phyloP scores from a whole-genome alignment of 2,329 filamentous ascomycete genomes.

The Aspergillus persii region DNA sequence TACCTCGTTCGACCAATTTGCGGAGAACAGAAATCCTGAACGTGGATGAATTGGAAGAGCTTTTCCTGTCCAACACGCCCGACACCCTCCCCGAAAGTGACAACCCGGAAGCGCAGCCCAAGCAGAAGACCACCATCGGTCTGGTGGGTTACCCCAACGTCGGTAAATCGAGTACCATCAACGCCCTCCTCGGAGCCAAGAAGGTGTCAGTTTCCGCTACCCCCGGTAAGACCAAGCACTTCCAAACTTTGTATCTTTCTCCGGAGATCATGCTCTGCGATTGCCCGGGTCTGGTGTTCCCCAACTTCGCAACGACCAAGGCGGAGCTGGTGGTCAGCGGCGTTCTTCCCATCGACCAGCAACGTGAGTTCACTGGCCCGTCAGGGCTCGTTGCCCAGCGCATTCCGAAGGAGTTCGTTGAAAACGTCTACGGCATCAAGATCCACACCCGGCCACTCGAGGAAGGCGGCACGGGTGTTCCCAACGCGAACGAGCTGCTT shows the following conservation, averaged over 20 bases:
- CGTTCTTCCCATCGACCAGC: slow-evolving; percentile 91
- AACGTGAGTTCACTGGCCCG: slow-evolving; percentile 88
- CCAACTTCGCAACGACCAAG: slow-evolving; percentile 95
- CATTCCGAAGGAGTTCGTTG: slow-evolving; percentile 83
- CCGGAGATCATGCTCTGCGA: slow-evolving; percentile 90
- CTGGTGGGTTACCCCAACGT: slow-evolving; percentile 98
- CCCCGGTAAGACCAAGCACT: slow-evolving; percentile 98
- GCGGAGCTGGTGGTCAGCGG: slow-evolving; percentile 95
- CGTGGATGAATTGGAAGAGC: slow-evolving; percentile 84
- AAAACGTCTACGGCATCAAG: slow-evolving; percentile 90
- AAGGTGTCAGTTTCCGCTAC: slow-evolving; percentile 98
- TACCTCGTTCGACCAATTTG: slow-evolving; percentile 35
- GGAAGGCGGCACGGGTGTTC: slow-evolving; percentile 86
- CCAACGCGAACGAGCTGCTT: slow-evolving; percentile 81
- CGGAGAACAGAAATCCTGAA: slow-evolving; percentile 73
- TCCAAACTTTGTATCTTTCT: slow-evolving; percentile 94
- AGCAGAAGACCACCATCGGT: slow-evolving; percentile 79
- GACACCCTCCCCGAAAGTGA: slow-evolving; percentile 46
- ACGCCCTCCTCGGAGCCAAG: slow-evolving; percentile 95
- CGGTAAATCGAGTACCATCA: slow-evolving; percentile 98
- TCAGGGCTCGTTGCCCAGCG: slow-evolving; percentile 77
- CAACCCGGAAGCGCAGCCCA: slow-evolving; percentile 45
- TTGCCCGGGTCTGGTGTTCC: slow-evolving; percentile 97
- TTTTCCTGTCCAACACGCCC: slow-evolving; percentile 77
- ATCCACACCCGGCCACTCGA: slow-evolving; percentile 77